phyloP scores from a whole-genome alignment of 495 filamentous ascomycete genomes.

The Margaritispora aquatica region DNA sequence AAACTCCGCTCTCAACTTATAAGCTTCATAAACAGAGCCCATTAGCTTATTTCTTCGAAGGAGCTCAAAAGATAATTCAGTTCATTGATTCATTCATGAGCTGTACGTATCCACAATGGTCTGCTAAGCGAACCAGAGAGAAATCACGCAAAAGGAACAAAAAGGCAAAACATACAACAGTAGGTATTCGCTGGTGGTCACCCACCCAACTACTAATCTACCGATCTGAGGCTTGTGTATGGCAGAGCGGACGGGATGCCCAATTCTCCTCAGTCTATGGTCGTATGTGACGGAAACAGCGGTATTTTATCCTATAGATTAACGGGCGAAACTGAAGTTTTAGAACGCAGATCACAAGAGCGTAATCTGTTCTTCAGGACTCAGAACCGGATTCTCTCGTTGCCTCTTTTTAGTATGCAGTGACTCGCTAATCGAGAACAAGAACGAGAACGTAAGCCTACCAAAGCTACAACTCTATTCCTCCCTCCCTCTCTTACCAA shows the following conservation, averaged over 20 bases:
- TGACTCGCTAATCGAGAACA: neutral
- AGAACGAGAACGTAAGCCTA: neutral
- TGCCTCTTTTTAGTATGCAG: neutral
- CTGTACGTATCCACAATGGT: too few relatives aligned
- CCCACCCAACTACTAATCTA: slow-evolving; percentile 22
- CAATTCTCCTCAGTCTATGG: slow-evolving; percentile 19
- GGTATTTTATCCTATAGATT: slow-evolving; percentile 6
- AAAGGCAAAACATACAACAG: slow-evolving; percentile 28
- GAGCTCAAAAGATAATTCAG: too few relatives aligned
- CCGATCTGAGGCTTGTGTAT: slow-evolving; percentile 21
- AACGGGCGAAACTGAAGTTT: neutral
- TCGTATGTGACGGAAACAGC: slow-evolving; percentile 13
- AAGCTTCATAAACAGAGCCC: too few relatives aligned
- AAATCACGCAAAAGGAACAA: too few relatives aligned
- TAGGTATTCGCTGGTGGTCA: slow-evolving; percentile 22
- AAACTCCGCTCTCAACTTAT: too few relatives aligned
- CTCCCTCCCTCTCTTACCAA: neutral
- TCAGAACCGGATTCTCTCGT: neutral
- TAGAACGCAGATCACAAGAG: neutral
- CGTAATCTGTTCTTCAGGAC: neutral
- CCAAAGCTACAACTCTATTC: neutral
- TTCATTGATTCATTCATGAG: too few relatives aligned
- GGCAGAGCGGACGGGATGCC: slow-evolving; percentile 24
- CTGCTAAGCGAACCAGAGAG: too few relatives aligned
- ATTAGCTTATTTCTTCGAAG: too few relatives aligned